Evolutionary conservation across 73 alveolate species (phyloP), one percentile per base, ranked within the genome.

Genomic region (Tetrahymena borealis): DNA sequence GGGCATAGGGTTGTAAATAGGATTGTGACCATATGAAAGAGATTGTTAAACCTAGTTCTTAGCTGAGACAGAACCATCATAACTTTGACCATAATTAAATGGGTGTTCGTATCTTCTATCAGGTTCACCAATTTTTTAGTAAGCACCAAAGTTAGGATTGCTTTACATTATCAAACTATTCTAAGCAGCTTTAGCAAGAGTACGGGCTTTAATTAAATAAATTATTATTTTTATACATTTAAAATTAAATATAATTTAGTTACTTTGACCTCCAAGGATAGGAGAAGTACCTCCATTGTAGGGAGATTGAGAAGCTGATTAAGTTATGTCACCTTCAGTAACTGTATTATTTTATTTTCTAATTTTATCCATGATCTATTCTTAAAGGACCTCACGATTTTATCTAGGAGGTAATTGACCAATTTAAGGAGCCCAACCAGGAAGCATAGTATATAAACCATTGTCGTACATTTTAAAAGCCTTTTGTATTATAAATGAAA

Each of bases 111-210:
- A 60, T 60, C 28, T 60, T 60, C 85, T 60, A 60, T 60, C 85
- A 0, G 85, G 85, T 60, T 60, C 85, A 24, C 85, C 85, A n/a
- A 60, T 60, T 60, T 60, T 60, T 60, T 60, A 18, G 9, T 60
- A 60, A 24, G n/a, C 6, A 24, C 85, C 85, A 18, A 60, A 28
- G 28, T 60, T 60, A 15, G 85, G 85, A 35, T 60, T 32, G 28
- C 85, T 60, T 60, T 60, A 35, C 85, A 60, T 60, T 13, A 60
- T 60, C 10, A 60, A 60, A 9, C 85, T 60, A 60, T 60, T 60
- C 13, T 60, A 35, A 60, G 85, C 85, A 60, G 85, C 85, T n/a
- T 60, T 60, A n/a, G 85, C 85, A 60, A 60, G 85, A n/a, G 85
- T 60, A 60, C 85, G 85, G 9, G 7, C 85, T 60, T 60, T 60